These are phyloP conservation scores for Margaritispora aquatica DNA, from an alignment of 495 filamentous ascomycete species.

Conservation along the genomic window DNA sequence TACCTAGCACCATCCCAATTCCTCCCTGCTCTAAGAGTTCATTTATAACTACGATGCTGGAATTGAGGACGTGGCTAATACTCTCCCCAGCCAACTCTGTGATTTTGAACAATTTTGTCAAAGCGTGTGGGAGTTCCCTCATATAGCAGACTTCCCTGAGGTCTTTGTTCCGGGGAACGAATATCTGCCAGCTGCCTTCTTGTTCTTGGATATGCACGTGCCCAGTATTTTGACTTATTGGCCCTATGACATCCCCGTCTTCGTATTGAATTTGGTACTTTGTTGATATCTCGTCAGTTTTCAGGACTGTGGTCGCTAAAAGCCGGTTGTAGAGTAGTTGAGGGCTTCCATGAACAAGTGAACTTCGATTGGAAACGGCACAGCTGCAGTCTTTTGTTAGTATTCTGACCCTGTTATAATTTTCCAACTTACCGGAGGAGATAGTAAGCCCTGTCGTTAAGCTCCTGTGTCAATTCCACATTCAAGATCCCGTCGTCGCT, in stretches of 20 bases:
- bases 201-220: slow-evolving; percentile 30
- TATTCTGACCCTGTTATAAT: neutral
- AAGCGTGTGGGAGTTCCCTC: slow-evolving; percentile 24
- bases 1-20: slow-evolving; percentile 8
- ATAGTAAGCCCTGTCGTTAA: slow-evolving; percentile 31
- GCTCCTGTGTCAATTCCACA: slow-evolving; percentile 23
- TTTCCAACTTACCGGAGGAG: slow-evolving; percentile 29
- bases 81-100: slow-evolving; percentile 23
- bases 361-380: slow-evolving; percentile 31
- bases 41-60: slow-evolving; percentile 14
- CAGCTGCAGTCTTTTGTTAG: slow-evolving; percentile 14
- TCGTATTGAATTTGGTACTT: slow-evolving; percentile 21
- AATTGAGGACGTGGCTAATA: slow-evolving; percentile 9
- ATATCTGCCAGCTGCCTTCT: slow-evolving; percentile 26
- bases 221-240: slow-evolving; percentile 19
- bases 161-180: slow-evolving; percentile 31
- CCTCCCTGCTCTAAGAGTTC: slow-evolving; percentile 14
- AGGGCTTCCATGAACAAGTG: slow-evolving; percentile 16
- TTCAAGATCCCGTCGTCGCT: slow-evolving; percentile 14
- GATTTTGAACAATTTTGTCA: slow-evolving; percentile 32
- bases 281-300: slow-evolving; percentile 29
- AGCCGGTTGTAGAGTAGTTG: slow-evolving; percentile 28
- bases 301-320: slow-evolving; percentile 17
- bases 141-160: slow-evolving; percentile 30
- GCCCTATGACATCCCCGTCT: slow-evolving; percentile 19